Percentiles rank a stretch among this genome's conserved stretches.
These are phyloP conservation scores for Phaeosphaeria sp. DNA, from an alignment of 2,329 filamentous ascomycete genomes.

Conservation along the genomic window DNA sequence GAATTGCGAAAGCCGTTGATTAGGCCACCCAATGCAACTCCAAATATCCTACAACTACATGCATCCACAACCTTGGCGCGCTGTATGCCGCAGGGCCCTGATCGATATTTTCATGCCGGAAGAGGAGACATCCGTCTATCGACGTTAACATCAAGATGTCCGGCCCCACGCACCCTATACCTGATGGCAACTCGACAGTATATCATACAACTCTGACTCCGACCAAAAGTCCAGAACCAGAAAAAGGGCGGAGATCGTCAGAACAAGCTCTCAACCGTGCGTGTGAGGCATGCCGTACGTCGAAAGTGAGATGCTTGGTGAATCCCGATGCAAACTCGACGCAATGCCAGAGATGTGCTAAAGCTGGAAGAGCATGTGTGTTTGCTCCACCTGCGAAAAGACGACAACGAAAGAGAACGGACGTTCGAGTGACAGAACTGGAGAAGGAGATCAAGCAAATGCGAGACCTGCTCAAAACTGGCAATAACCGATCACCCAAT, in stretches of 20 bases:
- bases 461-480: slow-evolving; percentile 35
- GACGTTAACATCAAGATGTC: slow-evolving; percentile 13
- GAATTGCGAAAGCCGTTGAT: slow-evolving; percentile 1
- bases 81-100: background rate
- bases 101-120: background rate
- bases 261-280: slow-evolving; percentile 45
- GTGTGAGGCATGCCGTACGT: slow-evolving; percentile 45
- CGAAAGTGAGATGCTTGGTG: slow-evolving; percentile 44
- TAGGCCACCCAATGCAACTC: background rate
- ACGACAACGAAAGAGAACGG: slow-evolving; percentile 45
- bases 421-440: slow-evolving; percentile 45
- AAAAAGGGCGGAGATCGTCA: slow-evolving; percentile 25
- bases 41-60: background rate
- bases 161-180: slow-evolving; percentile 11
- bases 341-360: slow-evolving; percentile 46
- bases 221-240: slow-evolving; percentile 19
- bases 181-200: slow-evolving; percentile 11
- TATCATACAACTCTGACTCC: slow-evolving; percentile 21
- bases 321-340: slow-evolving; percentile 32
- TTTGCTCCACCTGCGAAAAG: slow-evolving; percentile 47
- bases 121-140: background rate
- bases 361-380: slow-evolving; percentile 39
- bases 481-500: slow-evolving; percentile 28
- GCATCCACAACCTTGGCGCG: background rate
- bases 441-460: slow-evolving; percentile 47